Conservation (phyloP, 352 stramenopile species). For the Pythium folliculosum region DNA sequence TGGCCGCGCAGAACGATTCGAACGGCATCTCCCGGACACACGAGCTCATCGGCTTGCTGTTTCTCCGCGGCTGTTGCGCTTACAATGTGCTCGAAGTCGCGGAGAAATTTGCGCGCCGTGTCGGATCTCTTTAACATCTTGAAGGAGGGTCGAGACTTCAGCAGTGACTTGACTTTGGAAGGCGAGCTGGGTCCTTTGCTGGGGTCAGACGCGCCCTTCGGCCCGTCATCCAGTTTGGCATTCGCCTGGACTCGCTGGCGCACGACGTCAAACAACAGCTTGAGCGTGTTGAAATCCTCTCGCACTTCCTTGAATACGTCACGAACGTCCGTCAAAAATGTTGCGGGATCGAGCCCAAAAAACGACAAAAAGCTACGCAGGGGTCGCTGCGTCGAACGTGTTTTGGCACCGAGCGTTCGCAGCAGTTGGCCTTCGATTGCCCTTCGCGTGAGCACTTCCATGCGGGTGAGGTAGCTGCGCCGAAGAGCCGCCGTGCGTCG, state of each 20-base stretch:
- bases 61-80: slow-evolving; percentile 41
- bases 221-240: not conserved
- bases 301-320: slow-evolving; percentile 63
- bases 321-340: slow-evolving; percentile 72
- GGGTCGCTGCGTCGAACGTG: slow-evolving; percentile 56
- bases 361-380: slow-evolving; percentile 70
- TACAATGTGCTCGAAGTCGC: slow-evolving; percentile 64
- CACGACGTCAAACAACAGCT: slow-evolving; percentile 63
- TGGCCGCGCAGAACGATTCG: slow-evolving; percentile 77
- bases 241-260: slow-evolving; percentile 53
- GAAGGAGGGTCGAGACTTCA: slow-evolving; percentile 16
- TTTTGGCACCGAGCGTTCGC: slow-evolving; percentile 56
- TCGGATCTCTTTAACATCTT: slow-evolving; percentile 44
- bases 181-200: not conserved
- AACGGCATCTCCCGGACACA: slow-evolving; percentile 58
- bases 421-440: slow-evolving; percentile 66
- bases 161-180: slow-evolving; percentile 17
- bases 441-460: slow-evolving; percentile 68
- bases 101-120: slow-evolving; percentile 56
- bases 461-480: slow-evolving; percentile 72
- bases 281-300: slow-evolving; percentile 68
- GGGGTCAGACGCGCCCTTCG: slow-evolving; percentile 3
- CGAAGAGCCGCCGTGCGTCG: slow-evolving; percentile 63
- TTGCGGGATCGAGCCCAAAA: slow-evolving; percentile 75
- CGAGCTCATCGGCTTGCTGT: slow-evolving; percentile 35